These are phyloP conservation scores for Amanita muscaria DNA, from an alignment of 768 basidiomycete species.

Conservation along the genomic window DNA sequence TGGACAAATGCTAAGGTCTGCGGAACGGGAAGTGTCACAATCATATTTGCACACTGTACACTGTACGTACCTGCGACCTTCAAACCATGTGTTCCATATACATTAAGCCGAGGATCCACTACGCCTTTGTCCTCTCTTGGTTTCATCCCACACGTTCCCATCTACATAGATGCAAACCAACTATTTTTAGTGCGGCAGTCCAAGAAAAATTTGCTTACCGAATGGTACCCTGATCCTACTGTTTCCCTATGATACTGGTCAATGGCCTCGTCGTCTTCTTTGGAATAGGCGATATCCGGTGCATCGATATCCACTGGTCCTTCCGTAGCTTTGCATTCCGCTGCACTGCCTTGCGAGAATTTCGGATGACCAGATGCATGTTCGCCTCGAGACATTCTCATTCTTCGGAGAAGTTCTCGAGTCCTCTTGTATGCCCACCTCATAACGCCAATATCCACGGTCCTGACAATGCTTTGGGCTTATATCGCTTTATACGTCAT, in stretches of 20 bases:
- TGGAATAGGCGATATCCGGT: conserved; percentile 31
- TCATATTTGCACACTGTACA: too few species aligned
- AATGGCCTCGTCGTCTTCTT: conserved; percentile 34
- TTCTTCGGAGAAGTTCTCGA: conserved; percentile 48
- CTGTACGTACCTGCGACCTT: conserved; percentile 43
- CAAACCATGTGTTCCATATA: conserved; percentile 49
- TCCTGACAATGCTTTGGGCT: conserved; percentile 14
- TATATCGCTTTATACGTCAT: not conserved
- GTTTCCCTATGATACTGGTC: conserved; percentile 27
- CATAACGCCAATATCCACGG: conserved; percentile 36
- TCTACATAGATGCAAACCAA: conserved; percentile 22
- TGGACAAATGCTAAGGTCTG: conserved; percentile 32
- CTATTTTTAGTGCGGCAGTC: not conserved
- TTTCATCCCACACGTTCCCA: conserved; percentile 66
- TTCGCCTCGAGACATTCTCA: conserved; percentile 36
- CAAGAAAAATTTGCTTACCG: conserved; percentile 22
- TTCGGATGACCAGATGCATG: conserved; percentile 24
- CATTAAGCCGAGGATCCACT: conserved; percentile 51
- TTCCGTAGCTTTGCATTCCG: conserved; percentile 15
- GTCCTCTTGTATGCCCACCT: conserved; percentile 46
- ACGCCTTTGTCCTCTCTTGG: conserved; percentile 48
- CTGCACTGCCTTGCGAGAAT: conserved; percentile 27
- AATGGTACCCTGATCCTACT: conserved; percentile 37
- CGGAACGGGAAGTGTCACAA: not conserved
- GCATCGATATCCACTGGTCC: conserved; percentile 25